Evolutionary conservation across 345 rosid species (phyloP).

Genomic region (Eucalyptus cloeziana): DNA sequence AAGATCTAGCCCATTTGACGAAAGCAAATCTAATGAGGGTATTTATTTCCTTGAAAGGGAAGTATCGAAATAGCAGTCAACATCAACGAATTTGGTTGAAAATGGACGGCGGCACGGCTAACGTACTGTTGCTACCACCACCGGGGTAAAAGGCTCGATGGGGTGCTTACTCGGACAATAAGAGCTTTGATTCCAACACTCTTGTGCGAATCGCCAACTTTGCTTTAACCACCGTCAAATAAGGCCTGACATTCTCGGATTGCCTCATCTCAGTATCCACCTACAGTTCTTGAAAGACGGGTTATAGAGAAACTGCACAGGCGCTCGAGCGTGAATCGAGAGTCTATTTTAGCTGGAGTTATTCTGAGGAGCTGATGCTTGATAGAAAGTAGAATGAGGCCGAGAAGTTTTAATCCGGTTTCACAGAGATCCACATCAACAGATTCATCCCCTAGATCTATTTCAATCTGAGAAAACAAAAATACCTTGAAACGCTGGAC

Average conservation of each 20-base stretch:
- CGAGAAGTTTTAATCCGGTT: constrained; percentile 48
- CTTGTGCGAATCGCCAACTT: too few species aligned
- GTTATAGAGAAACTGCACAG: constrained; percentile 17
- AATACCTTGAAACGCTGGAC: neutral
- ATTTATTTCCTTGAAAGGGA: too few species aligned
- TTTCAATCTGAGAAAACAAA: constrained; percentile 51
- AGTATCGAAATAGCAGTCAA: too few species aligned
- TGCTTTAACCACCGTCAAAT: too few species aligned
- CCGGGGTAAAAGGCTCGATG: too few species aligned
- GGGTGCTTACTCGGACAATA: too few species aligned
- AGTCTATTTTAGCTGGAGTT: constrained; percentile 17
- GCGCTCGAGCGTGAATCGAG: constrained; percentile 25
- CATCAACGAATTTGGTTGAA: too few species aligned
- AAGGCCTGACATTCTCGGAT: neutral
- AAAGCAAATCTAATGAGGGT: too few species aligned
- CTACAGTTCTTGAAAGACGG: constrained; percentile 31
- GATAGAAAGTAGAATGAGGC: constrained; percentile 27
- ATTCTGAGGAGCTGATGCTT: constrained; percentile 8
- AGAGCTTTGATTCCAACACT: too few species aligned
- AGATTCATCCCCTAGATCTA: constrained; percentile 35
- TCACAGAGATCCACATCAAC: constrained; percentile 32
- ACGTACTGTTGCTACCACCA: too few species aligned
- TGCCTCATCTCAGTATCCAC: constrained; percentile 19
- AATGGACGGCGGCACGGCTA: too few species aligned
- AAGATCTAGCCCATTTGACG: too few species aligned